Conservation (phyloP, 2,329 filamentous ascomycete genomes). For the Nemania diffusa region DNA sequence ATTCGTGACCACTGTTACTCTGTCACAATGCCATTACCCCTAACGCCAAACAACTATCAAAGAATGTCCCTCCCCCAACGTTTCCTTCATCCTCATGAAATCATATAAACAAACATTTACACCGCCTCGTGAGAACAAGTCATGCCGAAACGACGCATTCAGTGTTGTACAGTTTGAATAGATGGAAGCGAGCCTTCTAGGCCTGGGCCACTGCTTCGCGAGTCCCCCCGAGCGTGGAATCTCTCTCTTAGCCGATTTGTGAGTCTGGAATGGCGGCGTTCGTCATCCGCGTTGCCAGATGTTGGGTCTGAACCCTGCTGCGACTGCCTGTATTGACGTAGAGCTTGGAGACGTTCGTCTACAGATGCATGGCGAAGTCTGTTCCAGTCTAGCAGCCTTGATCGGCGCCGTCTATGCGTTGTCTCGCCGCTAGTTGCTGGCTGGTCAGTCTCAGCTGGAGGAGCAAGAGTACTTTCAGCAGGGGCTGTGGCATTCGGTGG, state of each 20-base stretch:
- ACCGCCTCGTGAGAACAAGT: background rate
- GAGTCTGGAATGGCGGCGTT: constrained; percentile 56
- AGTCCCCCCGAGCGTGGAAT: constrained; percentile 63
- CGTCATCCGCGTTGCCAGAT: constrained; percentile 50
- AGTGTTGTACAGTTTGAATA: constrained; percentile 23
- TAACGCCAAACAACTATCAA: constrained; percentile 21
- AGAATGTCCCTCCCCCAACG: background rate
- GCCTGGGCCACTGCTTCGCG: constrained; percentile 58
- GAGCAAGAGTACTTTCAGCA: constrained; percentile 23
- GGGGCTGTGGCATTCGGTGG: constrained; percentile 19
- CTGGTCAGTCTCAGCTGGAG: constrained; percentile 47
- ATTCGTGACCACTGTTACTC: constrained; percentile 10
- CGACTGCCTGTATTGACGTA: constrained; percentile 61
- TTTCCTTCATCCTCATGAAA: constrained; percentile 5
- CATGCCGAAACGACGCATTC: background rate
- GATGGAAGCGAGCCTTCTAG: constrained; percentile 28
- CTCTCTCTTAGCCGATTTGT: constrained; percentile 63
- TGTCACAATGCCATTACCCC: background rate
- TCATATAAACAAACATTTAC: constrained; percentile 10
- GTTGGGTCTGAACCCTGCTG: constrained; percentile 48
- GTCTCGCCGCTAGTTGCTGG: constrained; percentile 45
- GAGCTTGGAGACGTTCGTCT: constrained; percentile 70
- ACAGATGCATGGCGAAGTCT: constrained; percentile 67
- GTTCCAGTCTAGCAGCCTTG: constrained; percentile 66
- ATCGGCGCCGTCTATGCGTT: constrained; percentile 57